Evolutionary conservation across 148 eudicot species (phyloP).

Genomic region (Hydrangea macrophylla): DNA sequence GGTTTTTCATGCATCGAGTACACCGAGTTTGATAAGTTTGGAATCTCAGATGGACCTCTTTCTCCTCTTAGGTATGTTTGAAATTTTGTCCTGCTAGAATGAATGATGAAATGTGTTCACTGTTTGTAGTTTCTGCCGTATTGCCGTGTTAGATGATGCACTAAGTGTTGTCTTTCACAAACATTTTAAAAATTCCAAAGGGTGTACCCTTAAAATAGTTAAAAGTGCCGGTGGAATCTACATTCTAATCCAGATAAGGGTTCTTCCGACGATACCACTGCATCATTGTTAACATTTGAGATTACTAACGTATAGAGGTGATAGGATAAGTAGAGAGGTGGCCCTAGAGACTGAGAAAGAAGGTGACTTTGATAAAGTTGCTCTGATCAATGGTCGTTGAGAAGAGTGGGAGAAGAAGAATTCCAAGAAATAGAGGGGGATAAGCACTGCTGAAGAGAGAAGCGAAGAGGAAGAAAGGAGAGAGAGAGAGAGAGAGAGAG

Average conservation of each 20-base stretch:
- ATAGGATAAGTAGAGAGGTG: too few relatives aligned
- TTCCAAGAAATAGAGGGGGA: too few relatives aligned
- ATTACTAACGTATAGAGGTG: too few relatives aligned
- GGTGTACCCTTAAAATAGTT: not conserved
- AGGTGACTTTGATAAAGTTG: too few relatives aligned
- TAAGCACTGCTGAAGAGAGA: too few relatives aligned
- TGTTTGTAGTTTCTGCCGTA: slow-evolving; percentile 1
- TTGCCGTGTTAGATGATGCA: not conserved
- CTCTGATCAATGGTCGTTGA: too few relatives aligned
- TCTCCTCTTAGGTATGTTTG: slow-evolving; percentile 50
- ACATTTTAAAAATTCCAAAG: not conserved
- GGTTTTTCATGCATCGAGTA: slow-evolving; percentile 96
- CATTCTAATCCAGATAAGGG: not conserved
- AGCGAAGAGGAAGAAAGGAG: too few relatives aligned
- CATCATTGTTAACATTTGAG: not conserved
- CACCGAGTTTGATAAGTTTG: slow-evolving; percentile 95
- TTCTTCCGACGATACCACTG: not conserved
- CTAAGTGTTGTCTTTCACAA: not conserved
- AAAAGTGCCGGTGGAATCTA: not conserved
- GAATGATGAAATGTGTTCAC: not conserved
- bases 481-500: too few relatives aligned
- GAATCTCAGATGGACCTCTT: slow-evolving; percentile 48
- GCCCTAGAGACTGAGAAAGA: too few relatives aligned
- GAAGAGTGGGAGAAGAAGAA: too few relatives aligned
- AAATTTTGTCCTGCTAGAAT: not conserved